Base-by-base conservation (phyloP, 2,329 filamentous ascomycete species). In the Myriosclerotinia scirpicola region DNA sequence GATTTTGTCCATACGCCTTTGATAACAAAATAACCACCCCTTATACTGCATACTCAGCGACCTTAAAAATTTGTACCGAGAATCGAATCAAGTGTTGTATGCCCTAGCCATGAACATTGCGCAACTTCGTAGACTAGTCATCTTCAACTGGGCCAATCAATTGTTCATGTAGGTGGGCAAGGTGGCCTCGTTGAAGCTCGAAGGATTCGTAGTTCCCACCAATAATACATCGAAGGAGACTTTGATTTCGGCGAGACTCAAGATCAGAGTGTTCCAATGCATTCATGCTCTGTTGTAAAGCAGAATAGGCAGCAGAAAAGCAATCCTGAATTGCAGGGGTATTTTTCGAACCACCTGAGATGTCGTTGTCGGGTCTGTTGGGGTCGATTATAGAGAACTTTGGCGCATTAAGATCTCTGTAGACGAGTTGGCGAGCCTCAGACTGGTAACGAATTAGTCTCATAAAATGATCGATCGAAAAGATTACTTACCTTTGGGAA, bases 371-470 rank as follows among this genome's bases (percentile, higher is more conserved):
- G 0, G 85, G 77, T 67, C 91, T 90, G 77, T 98, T 97, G 0
- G 95, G 95, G 75, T 99, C 95, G 67, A 97, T 90, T 73, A 99
- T 97, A 11, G 90, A 91, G 1, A 99, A 82, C 1, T 92, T 87
- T 61, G 89, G 83, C 17, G 77, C 78, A 73, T 88, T 88, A 73
- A 59, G 42, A 76, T 77, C 40, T 76, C 74, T 65, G 52, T 89
- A 86, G 5, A 81, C 77, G 62, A 87, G 64, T 59, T 71, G 69
- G 26, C 64, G 48, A 64, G 60, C 65, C 42, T 62, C 64, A 65
- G 67, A 54, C 72, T 74, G 59, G 61, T 30, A 22, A 38, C 9
- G n/a, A 38, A 56, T 66, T 55, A 67, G 58, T 55, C 58, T 30
- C 8, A 48, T 15, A n/a, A 26, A n/a, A 66, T 68, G 26, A 56